Percentiles rank a stretch among this genome's conserved stretches.
phyloP scores from a whole-genome alignment of 139 green algal species.

The Chlamydomonas asymmetrica region DNA sequence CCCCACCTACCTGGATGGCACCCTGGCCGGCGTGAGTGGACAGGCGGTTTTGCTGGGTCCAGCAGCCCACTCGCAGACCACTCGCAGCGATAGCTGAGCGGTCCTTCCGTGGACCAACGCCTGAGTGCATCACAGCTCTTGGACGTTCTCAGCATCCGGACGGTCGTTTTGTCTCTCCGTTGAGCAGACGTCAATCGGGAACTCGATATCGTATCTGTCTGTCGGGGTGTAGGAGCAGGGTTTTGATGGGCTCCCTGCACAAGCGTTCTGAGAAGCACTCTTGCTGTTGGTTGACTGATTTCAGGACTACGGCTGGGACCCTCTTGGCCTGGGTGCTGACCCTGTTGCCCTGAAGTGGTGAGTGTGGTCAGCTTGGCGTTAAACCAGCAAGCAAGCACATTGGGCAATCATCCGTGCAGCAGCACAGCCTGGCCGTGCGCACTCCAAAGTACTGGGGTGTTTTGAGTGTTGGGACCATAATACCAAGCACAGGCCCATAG shows the following conservation, averaged over 20 bases:
- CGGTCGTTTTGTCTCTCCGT: too few species aligned
- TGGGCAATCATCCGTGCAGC: too few species aligned
- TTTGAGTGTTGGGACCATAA: not conserved
- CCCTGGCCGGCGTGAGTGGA: constrained; percentile 55
- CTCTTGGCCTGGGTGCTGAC: constrained; percentile 71
- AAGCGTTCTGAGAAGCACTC: not conserved
- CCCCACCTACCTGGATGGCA: constrained; percentile 63
- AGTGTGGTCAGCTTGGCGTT: not conserved
- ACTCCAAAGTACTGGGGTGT: not conserved
- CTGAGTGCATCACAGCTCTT: too few species aligned
- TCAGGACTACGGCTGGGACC: constrained; percentile 76
- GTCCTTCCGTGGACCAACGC: too few species aligned
- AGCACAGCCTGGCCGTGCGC: not conserved
- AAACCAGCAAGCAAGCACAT: not conserved
- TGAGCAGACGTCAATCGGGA: too few species aligned
- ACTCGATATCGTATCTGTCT: too few species aligned
- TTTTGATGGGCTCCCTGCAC: too few species aligned
- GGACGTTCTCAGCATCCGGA: too few species aligned
- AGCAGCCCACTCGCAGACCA: too few species aligned
- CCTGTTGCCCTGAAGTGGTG: constrained; percentile 75
- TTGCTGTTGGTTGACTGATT: not conserved
- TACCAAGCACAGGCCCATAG: not conserved
- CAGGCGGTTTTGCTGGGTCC: not conserved
- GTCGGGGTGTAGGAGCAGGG: too few species aligned
- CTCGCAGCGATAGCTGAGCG: too few species aligned